Evolutionary conservation across 2,329 filamentous ascomycete species (phyloP), one percentile per base, ranked within the genome.

Genomic region (Stemphylium lycopersici): DNA sequence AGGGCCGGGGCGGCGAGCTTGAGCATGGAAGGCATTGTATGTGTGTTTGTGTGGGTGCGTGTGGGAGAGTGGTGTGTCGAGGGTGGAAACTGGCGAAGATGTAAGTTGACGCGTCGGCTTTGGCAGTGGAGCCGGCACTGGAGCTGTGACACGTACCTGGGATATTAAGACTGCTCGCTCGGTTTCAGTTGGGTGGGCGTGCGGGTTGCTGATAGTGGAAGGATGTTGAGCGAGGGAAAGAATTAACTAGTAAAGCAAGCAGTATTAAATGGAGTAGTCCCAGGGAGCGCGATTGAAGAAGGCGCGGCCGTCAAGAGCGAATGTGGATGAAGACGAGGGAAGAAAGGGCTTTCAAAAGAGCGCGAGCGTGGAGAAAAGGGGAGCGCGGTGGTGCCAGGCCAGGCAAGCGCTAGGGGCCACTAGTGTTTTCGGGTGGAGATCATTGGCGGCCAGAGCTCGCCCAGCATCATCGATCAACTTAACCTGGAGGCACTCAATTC

Each of bases 1-100:
- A 87, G 76, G 56, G 78, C 81, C 56, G 84, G 82, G 59, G 86
- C 73, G 63, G 83, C 75, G 76, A 83, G 81, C 74, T 81, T 84
- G 69, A 78, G 70, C 76, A 83, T 75, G 61, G 78, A 78, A 80
- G 85, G 85, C 74, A 74, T 78, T 59, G 58, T 69, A 62, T 55
- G 44, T 48, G n/a, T n/a, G n/a, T n/a, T n/a, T n/a, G n/a, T n/a
- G n/a, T n/a, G n/a, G n/a, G n/a, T n/a, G n/a, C n/a, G n/a, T n/a
- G n/a, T n/a, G n/a, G n/a, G n/a, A n/a, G n/a, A n/a, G n/a, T n/a
- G 15, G 44, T 58, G 26, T 38, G 20, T 46, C 33, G 46, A 43
- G 60, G 57, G 56, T 51, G 61, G 53, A 51, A 63, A 66, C 69
- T 70, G 66, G 53, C n/a, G 52, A 36, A 55, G 18, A 51, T 44